Percentiles rank a stretch among this genome's conserved stretches.
These are phyloP conservation scores for Breviolum minutum DNA, from an alignment of 73 alveolate genomes.

Conservation along the genomic window DNA sequence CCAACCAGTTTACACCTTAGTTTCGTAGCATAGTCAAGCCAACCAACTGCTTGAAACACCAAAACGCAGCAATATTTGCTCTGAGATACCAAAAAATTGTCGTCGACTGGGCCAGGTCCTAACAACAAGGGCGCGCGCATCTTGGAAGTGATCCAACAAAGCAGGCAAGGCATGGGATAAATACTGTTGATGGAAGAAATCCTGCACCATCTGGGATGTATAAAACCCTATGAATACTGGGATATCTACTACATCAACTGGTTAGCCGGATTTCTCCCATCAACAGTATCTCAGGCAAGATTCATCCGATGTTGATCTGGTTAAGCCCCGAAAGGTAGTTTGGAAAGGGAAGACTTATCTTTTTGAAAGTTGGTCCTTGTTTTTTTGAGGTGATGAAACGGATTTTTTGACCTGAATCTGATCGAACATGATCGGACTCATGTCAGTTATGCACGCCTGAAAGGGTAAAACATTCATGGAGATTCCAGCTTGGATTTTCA, in stretches of 20 bases:
- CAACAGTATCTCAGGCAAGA: not conserved
- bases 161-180: not conserved
- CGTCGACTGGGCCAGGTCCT: conserved; percentile 17
- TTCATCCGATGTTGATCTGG: not conserved
- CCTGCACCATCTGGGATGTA: too few relatives aligned
- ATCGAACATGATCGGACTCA: too few relatives aligned
- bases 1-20: too few relatives aligned
- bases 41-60: not conserved
- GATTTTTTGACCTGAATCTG: too few relatives aligned
- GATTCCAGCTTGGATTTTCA: not conserved
- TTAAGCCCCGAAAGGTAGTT: not conserved
- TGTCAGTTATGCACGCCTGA: too few relatives aligned
- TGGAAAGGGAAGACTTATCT: not conserved
- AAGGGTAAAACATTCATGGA: not conserved
- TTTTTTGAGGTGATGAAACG: not conserved
- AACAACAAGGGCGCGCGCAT: conserved; percentile 92
- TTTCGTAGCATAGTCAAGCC: too few relatives aligned
- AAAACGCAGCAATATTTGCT: too few relatives aligned
- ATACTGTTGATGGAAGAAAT: too few relatives aligned
- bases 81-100: too few relatives aligned
- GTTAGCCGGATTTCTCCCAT: too few relatives aligned
- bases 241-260: too few relatives aligned
- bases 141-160: conserved; percentile 54
- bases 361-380: not conserved
- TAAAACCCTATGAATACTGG: not conserved